Conservation (phyloP, 2,329 filamentous ascomycete genomes). For the Paracorniculantispora psalliotae region DNA sequence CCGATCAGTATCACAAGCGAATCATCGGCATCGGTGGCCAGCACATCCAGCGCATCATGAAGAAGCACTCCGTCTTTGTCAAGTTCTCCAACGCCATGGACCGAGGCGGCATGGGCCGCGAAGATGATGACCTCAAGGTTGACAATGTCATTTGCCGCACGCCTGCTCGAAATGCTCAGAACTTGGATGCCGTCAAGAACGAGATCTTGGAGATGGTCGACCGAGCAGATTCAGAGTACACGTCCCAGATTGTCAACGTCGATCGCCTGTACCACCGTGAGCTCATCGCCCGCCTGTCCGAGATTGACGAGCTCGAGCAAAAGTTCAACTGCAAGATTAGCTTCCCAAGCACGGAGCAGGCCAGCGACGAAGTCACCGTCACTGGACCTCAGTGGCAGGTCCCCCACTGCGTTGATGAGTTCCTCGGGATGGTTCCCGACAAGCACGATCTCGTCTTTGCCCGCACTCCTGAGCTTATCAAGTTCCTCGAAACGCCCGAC, state of each 20-base stretch:
- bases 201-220: slow-evolving; percentile 99
- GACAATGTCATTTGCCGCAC: slow-evolving; percentile 99
- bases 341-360: slow-evolving; percentile 95
- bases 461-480: slow-evolving; percentile 68
- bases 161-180: slow-evolving; percentile 93
- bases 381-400: slow-evolving; percentile 98
- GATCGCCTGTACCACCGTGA: slow-evolving; percentile 94
- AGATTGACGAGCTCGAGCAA: slow-evolving; percentile 94
- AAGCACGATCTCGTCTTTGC: slow-evolving; percentile 86
- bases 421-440: slow-evolving; percentile 96
- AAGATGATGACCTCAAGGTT: slow-evolving; percentile 97
- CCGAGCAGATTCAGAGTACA: slow-evolving; percentile 95
- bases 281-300: slow-evolving; percentile 77
- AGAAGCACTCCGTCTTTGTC: slow-evolving; percentile 99
- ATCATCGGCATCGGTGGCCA: slow-evolving; percentile 98
- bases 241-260: slow-evolving; percentile 86
- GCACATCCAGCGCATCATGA: slow-evolving; percentile 99
- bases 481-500: slow-evolving; percentile 75
- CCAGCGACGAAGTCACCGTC: slow-evolving; percentile 92
- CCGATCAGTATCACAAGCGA: slow-evolving; percentile 98
- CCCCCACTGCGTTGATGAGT: slow-evolving; percentile 91
- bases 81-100: slow-evolving; percentile 99
- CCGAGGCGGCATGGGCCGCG: slow-evolving; percentile 82
- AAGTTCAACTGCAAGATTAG: slow-evolving; percentile 99
- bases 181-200: slow-evolving; percentile 93